Evolutionary conservation across 2,329 filamentous ascomycete genomes (phyloP).

Genomic region (Fusarium gaditjirri): DNA sequence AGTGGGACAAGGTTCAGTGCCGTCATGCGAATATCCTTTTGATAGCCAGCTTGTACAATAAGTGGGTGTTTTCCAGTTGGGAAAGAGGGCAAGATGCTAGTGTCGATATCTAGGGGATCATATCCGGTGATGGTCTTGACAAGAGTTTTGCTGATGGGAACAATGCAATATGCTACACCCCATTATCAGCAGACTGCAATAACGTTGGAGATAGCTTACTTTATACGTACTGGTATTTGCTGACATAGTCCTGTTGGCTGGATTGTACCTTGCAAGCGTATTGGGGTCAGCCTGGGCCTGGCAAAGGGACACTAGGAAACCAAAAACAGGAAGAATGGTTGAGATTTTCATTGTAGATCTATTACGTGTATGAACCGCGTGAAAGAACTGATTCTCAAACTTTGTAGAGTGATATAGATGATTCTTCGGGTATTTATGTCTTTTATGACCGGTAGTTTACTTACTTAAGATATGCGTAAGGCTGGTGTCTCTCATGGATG

Average conservation of each 20-base stretch:
- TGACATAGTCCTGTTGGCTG: slow-evolving; percentile 22
- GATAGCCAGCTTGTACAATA: slow-evolving; percentile 4
- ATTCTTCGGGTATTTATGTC: accelerated
- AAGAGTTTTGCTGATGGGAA: slow-evolving; percentile 7
- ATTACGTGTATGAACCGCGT: accelerated
- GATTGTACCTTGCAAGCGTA: slow-evolving; percentile 16
- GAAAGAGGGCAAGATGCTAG: slow-evolving; percentile 5
- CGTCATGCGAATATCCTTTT: slow-evolving; percentile 22
- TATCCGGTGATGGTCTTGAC: slow-evolving; percentile 13
- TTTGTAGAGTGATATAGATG: accelerated
- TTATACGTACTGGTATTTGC: slow-evolving; percentile 5
- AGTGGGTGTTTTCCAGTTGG: slow-evolving; percentile 11
- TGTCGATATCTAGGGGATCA: background rate
- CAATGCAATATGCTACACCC: slow-evolving; percentile 1
- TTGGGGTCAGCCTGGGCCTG: slow-evolving; percentile 12
- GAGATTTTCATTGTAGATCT: background rate
- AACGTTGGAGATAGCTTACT: accelerated
- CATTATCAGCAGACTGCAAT: background rate
- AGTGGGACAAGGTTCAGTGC: slow-evolving; percentile 6
- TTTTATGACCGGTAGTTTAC: background rate
- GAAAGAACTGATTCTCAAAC: accelerated
- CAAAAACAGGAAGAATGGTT: accelerated
- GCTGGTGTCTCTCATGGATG: background rate
- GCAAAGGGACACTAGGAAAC: background rate
- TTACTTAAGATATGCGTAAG: accelerated